A percentile compares a stretch with the other conserved stretches of the same genome.
phyloP scores from a whole-genome alignment of 768 basidiomycete species.

The Suillus ampliporus region DNA sequence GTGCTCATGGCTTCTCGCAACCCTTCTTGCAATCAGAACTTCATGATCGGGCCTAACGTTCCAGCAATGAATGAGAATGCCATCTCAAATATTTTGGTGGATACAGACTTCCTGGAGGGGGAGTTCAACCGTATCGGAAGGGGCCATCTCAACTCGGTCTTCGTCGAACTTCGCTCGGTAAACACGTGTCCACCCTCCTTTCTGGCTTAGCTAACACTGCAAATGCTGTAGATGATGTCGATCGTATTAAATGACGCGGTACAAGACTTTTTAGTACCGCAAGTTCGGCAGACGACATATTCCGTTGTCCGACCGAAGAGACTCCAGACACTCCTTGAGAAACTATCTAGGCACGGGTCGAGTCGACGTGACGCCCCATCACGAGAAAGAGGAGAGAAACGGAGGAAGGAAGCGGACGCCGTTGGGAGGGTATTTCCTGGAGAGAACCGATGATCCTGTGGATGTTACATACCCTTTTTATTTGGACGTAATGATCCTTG shows the following conservation, averaged over 20 bases:
- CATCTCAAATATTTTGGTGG: constrained; percentile 82
- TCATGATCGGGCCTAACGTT: constrained; percentile 77
- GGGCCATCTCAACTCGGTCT: constrained; percentile 70
- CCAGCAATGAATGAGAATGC: constrained; percentile 88
- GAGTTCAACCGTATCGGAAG: constrained; percentile 80
- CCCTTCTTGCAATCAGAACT: constrained; percentile 54
- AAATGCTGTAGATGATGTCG: constrained; percentile 59
- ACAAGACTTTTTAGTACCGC: constrained; percentile 79
- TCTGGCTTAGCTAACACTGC: constrained; percentile 11
- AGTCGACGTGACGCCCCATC: constrained; percentile 62
- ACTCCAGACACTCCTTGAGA: constrained; percentile 77
- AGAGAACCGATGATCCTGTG: constrained; percentile 54
- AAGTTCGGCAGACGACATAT: constrained; percentile 70
- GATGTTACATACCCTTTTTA: not conserved
- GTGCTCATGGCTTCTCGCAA: constrained; percentile 2
- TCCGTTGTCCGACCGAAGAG: constrained; percentile 69
- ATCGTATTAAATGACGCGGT: constrained; percentile 77
- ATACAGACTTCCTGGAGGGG: constrained; percentile 89
- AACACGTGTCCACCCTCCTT: constrained; percentile 31
- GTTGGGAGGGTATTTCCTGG: constrained; percentile 78
- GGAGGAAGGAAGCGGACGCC: constrained; percentile 79
- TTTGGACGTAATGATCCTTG: not conserved
- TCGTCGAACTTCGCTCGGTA: constrained; percentile 81
- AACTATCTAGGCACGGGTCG: constrained; percentile 72
- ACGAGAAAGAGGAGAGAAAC: constrained; percentile 71